These are phyloP conservation scores for Castanea crenata DNA, from an alignment of 306 rosid species.

Conservation along the genomic window DNA sequence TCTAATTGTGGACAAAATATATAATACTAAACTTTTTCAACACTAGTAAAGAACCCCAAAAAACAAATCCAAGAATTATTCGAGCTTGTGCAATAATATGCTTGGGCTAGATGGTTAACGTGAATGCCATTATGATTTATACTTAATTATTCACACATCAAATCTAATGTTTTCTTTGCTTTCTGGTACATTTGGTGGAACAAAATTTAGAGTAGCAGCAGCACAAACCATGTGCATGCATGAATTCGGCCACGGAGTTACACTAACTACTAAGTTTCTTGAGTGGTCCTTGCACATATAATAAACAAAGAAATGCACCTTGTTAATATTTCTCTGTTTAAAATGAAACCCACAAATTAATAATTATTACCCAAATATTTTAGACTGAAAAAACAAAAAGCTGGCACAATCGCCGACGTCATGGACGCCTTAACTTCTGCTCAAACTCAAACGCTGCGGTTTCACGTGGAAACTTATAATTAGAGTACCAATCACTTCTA, in stretches of 20 bases:
- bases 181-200: background rate
- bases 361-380: no score
- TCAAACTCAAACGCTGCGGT: background rate
- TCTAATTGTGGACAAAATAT: no score
- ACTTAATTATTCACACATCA: background rate
- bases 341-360: no score
- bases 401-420: constrained; percentile 10
- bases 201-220: background rate
- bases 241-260: background rate
- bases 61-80: no score
- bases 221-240: background rate
- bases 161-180: background rate
- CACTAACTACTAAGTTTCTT: no score
- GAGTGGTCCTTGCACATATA: no score
- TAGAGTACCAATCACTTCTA: background rate
- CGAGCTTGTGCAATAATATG: no score
- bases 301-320: no score
- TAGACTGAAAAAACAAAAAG: background rate
- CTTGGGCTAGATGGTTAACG: background rate
- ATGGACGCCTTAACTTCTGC: constrained; percentile 8
- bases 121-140: background rate
- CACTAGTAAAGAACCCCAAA: no score
- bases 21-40: no score
- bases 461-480: constrained; percentile 9
- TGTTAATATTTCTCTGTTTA: no score